These are phyloP conservation scores for Neltuma alba DNA, from an alignment of 306 rosid genomes.

Conservation along the genomic window DNA sequence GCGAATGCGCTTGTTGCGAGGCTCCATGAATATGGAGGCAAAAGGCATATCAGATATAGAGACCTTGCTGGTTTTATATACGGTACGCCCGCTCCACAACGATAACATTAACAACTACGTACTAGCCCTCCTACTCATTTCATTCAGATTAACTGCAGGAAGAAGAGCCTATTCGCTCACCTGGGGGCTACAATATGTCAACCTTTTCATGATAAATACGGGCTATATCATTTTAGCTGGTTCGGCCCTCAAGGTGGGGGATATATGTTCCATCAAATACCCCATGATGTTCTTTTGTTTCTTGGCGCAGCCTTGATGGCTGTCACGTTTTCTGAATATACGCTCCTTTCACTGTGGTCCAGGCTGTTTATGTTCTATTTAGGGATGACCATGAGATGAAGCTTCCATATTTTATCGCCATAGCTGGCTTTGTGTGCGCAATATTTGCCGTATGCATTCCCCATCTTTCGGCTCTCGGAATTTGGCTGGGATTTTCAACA, in stretches of 20 bases:
- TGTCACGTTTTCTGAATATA: background rate
- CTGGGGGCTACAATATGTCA: conserved; percentile 84
- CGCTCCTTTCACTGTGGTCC: conserved; percentile 22
- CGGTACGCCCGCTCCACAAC: conserved; percentile 43
- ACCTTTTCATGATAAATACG: conserved; percentile 95
- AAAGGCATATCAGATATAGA: conserved; percentile 90
- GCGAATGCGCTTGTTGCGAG: conserved; percentile 78
- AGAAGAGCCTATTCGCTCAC: conserved; percentile 74
- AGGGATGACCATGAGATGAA: conserved; percentile 62
- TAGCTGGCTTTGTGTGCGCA: conserved; percentile 74
- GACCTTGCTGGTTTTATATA: conserved; percentile 88
- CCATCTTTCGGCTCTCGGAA: conserved; percentile 85
- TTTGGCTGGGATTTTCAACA: conserved; percentile 91
- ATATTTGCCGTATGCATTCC: conserved; percentile 84
- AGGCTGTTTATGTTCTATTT: conserved; percentile 80
- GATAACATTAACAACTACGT: no score
- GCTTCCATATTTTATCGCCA: conserved; percentile 79
- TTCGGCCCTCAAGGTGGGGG: conserved; percentile 82
- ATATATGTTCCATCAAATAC: no score
- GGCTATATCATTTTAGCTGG: conserved; percentile 93
- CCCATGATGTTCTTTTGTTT: background rate
- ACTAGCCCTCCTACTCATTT: background rate
- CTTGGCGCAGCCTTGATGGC: no score
- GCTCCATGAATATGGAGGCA: conserved; percentile 90
- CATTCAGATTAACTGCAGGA: conserved; percentile 53